A percentile compares a stretch with the other conserved stretches of the same genome.
Conservation (phyloP, 1,284 basidiomycete genomes). For the Tilletia walkeri region DNA sequence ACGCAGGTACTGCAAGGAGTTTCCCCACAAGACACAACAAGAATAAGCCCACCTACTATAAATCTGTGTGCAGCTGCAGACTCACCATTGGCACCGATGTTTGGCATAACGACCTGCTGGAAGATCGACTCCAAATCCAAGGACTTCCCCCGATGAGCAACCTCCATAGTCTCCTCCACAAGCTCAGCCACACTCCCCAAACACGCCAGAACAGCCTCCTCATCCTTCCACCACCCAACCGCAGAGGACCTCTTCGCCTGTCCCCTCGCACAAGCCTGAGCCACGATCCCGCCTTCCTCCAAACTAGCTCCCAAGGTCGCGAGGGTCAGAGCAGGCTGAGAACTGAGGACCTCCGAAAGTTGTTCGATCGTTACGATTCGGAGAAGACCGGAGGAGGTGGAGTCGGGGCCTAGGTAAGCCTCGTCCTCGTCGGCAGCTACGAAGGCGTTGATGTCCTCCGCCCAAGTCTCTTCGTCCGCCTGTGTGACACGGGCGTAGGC, state of each 20-base stretch:
- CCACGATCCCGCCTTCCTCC: constrained; percentile 46
- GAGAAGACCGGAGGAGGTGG: constrained; percentile 48
- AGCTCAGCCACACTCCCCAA: constrained; percentile 80
- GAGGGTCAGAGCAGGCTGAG: constrained; percentile 65
- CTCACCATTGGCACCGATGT: constrained; percentile 68
- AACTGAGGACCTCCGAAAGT: constrained; percentile 74
- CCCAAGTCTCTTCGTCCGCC: constrained; percentile 93
- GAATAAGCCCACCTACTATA: no score
- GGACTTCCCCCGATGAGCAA: constrained; percentile 67
- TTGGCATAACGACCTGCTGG: constrained; percentile 72
- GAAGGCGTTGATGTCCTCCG: constrained; percentile 81
- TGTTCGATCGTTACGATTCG: constrained; percentile 82
- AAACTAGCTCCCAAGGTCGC: constrained; percentile 58
- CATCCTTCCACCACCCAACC: constrained; percentile 68
- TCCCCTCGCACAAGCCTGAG: constrained; percentile 60
- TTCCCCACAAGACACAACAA: neutral
- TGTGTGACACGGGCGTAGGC: constrained; percentile 73
- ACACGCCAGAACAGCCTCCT: constrained; percentile 79
- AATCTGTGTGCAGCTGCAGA: no score
- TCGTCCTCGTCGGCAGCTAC: constrained; percentile 94
- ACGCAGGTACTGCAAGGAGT: constrained; percentile 60
- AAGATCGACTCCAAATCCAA: constrained; percentile 78
- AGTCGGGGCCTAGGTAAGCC: constrained; percentile 53
- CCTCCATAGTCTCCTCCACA: constrained; percentile 71
- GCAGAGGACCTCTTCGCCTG: constrained; percentile 26